These are phyloP conservation scores for Cyclocybe aegerita DNA, from an alignment of 768 basidiomycete species.

Conservation along the genomic window DNA sequence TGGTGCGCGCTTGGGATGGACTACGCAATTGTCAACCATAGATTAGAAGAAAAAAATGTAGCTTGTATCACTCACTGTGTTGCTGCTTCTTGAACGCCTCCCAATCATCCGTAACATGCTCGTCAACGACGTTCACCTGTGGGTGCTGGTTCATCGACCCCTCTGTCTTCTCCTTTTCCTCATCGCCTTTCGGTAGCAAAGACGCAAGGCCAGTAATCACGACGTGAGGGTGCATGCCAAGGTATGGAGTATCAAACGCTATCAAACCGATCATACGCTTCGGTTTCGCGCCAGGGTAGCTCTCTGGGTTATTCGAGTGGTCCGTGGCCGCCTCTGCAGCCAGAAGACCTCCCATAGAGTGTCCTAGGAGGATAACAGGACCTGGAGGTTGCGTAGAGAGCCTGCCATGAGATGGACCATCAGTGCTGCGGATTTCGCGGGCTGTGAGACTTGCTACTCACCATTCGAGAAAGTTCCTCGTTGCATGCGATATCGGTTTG, in stretches of 20 bases:
- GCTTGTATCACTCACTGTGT: conserved; percentile 22
- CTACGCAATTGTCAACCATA: conserved; percentile 11
- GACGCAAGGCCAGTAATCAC: conserved; percentile 56
- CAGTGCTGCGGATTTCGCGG: too few relatives aligned
- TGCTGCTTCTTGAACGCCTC: conserved; percentile 39
- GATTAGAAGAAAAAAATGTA: not conserved
- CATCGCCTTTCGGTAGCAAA: conserved; percentile 40
- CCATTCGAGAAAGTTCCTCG: conserved; percentile 57
- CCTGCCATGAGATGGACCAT: conserved; percentile 29
- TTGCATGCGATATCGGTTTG: conserved; percentile 50
- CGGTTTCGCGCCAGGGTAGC: conserved; percentile 25
- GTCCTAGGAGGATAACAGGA: conserved; percentile 53
- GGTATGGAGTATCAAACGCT: conserved; percentile 60
- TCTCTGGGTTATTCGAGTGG: conserved; percentile 31
- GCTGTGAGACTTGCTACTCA: conserved; percentile 25
- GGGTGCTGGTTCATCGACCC: conserved; percentile 42
- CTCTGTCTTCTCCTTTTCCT: conserved; percentile 29
- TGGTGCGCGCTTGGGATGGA: conserved; percentile 7
- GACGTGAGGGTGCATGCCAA: conserved; percentile 65
- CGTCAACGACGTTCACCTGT: conserved; percentile 43
- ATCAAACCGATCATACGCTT: conserved; percentile 50
- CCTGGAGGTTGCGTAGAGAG: conserved; percentile 53
- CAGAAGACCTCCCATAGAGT: conserved; percentile 63
- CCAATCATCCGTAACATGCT: conserved; percentile 49
- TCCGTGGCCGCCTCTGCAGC: conserved; percentile 56